Evolutionary conservation across 371 early-diverging fungal genomes (phyloP).

Genomic region (Entomophthora muscae): DNA sequence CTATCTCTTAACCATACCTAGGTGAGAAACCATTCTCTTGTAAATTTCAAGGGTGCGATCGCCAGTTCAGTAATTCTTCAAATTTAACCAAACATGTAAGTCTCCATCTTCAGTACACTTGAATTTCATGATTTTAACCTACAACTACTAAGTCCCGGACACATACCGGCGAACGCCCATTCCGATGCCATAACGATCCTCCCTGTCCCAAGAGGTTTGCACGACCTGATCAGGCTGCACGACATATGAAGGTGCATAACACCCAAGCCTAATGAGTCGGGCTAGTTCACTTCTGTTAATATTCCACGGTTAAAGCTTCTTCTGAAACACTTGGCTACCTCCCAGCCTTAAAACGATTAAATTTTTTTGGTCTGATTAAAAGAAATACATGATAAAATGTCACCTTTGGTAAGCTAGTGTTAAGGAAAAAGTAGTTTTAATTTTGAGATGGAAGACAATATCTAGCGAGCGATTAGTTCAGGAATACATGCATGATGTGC

Average conservation of each 20-base stretch:
- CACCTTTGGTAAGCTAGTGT: no score
- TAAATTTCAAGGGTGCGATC: conserved; percentile 48
- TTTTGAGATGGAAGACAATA: no score
- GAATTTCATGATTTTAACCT: neutral
- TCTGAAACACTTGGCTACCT: no score
- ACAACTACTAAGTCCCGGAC: conserved; percentile 22
- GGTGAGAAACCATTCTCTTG: conserved; percentile 60
- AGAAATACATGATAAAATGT: no score
- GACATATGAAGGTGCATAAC: conserved; percentile 19
- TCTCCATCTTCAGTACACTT: neutral
- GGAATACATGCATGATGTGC: no score
- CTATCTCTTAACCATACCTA: conserved; percentile 9
- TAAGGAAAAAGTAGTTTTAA: no score
- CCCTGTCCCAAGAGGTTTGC: conserved; percentile 51
- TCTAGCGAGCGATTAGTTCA: no score
- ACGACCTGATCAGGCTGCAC: conserved; percentile 41
- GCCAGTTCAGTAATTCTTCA: conserved; percentile 53
- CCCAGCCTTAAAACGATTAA: no score
- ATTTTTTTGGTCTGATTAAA: no score
- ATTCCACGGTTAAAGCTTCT: no score
- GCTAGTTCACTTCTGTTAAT: no score
- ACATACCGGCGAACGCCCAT: conserved; percentile 51
- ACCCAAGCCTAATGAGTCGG: no score
- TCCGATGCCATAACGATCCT: conserved; percentile 26
- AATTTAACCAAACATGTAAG: conserved; percentile 63